Evolutionary conservation across 495 filamentous ascomycete species (phyloP).

Genomic region (Clohesyomyces aquaticus): DNA sequence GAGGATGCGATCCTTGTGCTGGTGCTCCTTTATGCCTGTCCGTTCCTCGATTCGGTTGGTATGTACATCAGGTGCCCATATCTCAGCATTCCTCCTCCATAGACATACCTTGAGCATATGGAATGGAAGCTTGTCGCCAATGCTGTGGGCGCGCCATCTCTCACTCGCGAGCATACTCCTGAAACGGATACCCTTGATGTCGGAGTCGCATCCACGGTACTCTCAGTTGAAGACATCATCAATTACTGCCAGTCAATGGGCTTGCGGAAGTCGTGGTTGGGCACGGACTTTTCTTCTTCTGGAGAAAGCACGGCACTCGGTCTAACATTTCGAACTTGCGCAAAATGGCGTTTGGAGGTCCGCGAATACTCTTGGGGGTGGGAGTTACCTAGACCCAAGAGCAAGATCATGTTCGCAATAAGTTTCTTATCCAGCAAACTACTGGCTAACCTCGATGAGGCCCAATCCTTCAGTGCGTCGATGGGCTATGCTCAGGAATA

Average conservation of each 20-base stretch:
- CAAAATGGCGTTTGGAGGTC: neutral
- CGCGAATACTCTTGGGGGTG: neutral
- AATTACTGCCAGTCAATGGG: slow-evolving; percentile 43
- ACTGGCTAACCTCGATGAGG: neutral
- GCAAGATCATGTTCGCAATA: neutral
- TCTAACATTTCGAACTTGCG: no score
- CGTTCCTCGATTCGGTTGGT: no score
- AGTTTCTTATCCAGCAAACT: neutral
- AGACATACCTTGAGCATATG: slow-evolving; percentile 48
- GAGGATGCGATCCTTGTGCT: no score
- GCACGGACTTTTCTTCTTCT: neutral
- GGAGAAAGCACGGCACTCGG: no score
- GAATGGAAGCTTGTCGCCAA: slow-evolving; percentile 47
- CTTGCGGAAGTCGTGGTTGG: slow-evolving; percentile 1
- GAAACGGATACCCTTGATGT: neutral
- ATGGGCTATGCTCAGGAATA: neutral
- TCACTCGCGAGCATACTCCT: slow-evolving; percentile 14
- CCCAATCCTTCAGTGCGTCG: neutral
- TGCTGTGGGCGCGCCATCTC: slow-evolving; percentile 28
- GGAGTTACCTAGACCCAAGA: neutral
- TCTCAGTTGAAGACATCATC: slow-evolving; percentile 48
- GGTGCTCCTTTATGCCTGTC: no score
- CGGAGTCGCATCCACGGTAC: slow-evolving; percentile 37
- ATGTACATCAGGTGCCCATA: no score
- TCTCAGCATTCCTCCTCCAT: slow-evolving; percentile 44